A percentile compares a stretch with the other conserved stretches of the same genome.
phyloP scores from a whole-genome alignment of 2,329 filamentous ascomycete species.

The Phyllosticta paracitricarpa region DNA sequence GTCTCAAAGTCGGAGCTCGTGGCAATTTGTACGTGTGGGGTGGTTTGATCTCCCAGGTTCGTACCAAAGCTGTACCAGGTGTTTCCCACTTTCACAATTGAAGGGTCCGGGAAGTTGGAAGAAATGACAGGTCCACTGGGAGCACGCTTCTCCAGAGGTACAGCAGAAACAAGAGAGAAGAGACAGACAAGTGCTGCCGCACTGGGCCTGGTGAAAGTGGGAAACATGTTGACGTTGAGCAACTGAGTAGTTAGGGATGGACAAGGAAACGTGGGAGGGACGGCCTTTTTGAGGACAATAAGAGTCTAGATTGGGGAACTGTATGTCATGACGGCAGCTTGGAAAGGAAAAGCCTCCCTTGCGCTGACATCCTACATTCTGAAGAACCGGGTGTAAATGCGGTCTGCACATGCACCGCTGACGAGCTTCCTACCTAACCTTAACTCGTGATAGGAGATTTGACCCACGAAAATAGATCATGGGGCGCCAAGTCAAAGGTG shows the following conservation, averaged over 20 bases:
- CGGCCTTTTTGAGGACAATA: neutral
- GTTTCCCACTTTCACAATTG: slow-evolving; percentile 21
- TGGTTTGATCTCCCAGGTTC: slow-evolving; percentile 10
- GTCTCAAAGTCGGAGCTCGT: slow-evolving; percentile 25
- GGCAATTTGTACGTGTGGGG: slow-evolving; percentile 27
- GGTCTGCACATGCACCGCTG: slow-evolving; percentile 4
- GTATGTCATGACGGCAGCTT: neutral
- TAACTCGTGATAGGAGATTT: slow-evolving; percentile 1
- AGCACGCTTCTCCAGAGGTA: slow-evolving; percentile 6
- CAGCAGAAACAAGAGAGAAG: slow-evolving; percentile 1
- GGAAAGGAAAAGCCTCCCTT: neutral
- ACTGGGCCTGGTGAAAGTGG: neutral
- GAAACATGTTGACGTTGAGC: neutral
- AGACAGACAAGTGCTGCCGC: slow-evolving; percentile 4
- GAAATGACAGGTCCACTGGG: slow-evolving; percentile 2
- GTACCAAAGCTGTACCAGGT: slow-evolving; percentile 31
- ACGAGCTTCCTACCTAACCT: neutral
- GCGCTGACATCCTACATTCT: neutral
- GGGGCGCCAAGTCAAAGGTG: slow-evolving; percentile 2
- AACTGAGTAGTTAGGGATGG: neutral
- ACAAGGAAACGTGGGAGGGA: neutral
- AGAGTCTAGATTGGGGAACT: neutral
- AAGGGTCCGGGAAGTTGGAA: slow-evolving; percentile 30
- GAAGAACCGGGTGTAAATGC: slow-evolving; percentile 6
- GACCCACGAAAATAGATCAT: slow-evolving; percentile 10